These are phyloP conservation scores for Rhododendron kiyosumense DNA, from an alignment of 148 eudicot species.

Conservation along the genomic window DNA sequence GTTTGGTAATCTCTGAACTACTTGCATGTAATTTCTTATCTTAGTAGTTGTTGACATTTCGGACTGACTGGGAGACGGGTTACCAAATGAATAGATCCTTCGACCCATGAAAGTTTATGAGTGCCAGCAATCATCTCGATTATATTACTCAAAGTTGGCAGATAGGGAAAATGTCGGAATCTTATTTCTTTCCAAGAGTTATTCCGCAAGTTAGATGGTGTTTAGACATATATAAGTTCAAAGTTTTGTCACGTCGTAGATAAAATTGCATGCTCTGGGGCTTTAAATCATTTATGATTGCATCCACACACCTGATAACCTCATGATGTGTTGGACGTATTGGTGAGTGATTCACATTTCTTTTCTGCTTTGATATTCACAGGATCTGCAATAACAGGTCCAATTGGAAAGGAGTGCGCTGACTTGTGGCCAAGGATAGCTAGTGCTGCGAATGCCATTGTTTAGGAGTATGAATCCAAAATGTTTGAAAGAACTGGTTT, in stretches of 20 bases:
- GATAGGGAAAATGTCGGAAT: not conserved
- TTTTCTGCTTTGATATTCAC: constrained; percentile 1
- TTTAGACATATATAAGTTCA: not conserved
- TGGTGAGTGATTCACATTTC: not conserved
- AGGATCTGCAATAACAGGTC: constrained; percentile 70
- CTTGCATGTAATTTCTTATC: not conserved
- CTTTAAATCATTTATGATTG: not conserved
- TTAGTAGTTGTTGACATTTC: not conserved
- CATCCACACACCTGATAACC: not conserved
- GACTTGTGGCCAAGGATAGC: constrained; percentile 10
- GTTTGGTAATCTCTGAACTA: not conserved
- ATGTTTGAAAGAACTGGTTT: not conserved
- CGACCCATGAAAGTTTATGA: not conserved
- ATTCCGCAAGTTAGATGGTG: not conserved
- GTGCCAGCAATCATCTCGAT: not conserved
- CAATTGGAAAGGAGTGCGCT: constrained; percentile 64
- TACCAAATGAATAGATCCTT: not conserved
- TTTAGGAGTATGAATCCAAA: constrained; percentile 12
- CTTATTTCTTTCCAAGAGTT: not conserved
- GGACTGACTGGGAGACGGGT: not conserved
- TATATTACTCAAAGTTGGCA: not conserved
- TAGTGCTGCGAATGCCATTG: constrained; percentile 58
- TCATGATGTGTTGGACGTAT: not conserved
- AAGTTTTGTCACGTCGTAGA: not conserved
- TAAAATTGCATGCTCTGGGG: not conserved